These are phyloP conservation scores for Scytalidium lignicola DNA, from an alignment of 2,329 filamentous ascomycete species.

Conservation along the genomic window DNA sequence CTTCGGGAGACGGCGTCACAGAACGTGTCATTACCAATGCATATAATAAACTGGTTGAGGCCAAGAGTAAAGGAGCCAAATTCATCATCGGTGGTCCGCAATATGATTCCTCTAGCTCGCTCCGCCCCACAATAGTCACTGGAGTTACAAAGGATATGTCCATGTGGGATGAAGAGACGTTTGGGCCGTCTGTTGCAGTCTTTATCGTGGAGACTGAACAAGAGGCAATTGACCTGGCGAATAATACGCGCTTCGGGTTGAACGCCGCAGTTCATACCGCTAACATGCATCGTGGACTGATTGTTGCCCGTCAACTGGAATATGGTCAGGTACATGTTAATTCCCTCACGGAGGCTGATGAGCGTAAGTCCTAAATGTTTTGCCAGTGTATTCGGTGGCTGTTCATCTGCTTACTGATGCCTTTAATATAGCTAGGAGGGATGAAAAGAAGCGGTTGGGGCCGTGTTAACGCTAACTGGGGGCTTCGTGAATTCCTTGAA, in stretches of 20 bases:
- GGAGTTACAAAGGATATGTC: conserved; percentile 14
- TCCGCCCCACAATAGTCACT: conserved; percentile 8
- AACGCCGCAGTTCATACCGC: conserved; percentile 11
- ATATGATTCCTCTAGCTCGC: neutral
- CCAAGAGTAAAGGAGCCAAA: conserved; percentile 1
- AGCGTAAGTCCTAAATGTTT: too few species aligned
- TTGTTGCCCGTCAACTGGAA: neutral
- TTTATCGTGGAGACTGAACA: conserved; percentile 9
- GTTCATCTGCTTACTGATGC: neutral
- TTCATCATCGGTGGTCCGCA: neutral
- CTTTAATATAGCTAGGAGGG: too few species aligned
- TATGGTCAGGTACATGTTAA: neutral
- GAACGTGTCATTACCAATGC: conserved; percentile 26
- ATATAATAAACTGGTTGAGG: conserved; percentile 1
- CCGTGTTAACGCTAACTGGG: conserved; percentile 38
- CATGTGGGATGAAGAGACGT: conserved; percentile 14
- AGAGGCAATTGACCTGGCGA: conserved; percentile 14
- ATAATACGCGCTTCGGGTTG: conserved; percentile 14
- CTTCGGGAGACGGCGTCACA: neutral
- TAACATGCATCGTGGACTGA: neutral
- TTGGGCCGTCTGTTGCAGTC: conserved; percentile 13
- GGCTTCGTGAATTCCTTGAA: conserved; percentile 41
- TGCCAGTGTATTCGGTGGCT: too few species aligned
- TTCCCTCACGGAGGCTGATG: neutral
- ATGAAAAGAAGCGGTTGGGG: conserved; percentile 44